These are phyloP conservation scores for Phytomonas sp. DNA, from an alignment of 208 protist species.

Conservation along the genomic window DNA sequence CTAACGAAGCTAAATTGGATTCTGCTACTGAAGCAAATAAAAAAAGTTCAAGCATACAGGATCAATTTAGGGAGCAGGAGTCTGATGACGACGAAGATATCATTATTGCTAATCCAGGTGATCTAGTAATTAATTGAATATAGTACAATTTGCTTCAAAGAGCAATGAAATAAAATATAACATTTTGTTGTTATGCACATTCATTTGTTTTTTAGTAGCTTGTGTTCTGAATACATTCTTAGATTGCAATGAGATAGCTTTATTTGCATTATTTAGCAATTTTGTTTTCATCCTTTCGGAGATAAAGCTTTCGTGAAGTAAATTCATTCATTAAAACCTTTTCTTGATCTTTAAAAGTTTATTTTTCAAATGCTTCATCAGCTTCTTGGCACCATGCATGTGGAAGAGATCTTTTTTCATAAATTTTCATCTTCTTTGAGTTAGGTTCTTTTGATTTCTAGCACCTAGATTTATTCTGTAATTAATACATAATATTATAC, in stretches of 20 bases:
- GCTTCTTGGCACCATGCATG: too few relatives aligned
- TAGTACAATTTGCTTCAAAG: background rate
- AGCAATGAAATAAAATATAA: background rate
- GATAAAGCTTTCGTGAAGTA: background rate
- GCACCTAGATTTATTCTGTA: background rate
- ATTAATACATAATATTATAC: background rate
- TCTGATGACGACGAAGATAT: conserved; percentile 30
- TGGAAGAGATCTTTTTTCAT: too few relatives aligned
- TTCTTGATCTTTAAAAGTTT: background rate
- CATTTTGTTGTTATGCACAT: background rate
- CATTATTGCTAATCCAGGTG: conserved; percentile 23
- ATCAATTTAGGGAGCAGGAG: conserved; percentile 5
- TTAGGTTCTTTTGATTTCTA: background rate
- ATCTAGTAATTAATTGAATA: background rate
- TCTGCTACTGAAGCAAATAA: background rate
- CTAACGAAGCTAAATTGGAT: background rate
- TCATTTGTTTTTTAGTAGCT: conserved; percentile 1
- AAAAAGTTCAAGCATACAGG: background rate
- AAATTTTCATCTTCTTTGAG: background rate
- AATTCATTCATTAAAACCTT: background rate
- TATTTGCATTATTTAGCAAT: background rate
- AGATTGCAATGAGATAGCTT: background rate
- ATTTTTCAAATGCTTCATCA: background rate
- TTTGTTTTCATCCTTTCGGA: background rate
- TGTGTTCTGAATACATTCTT: background rate